Conservation (phyloP, 306 rosid species). For the Vachellia collinsii region DNA sequence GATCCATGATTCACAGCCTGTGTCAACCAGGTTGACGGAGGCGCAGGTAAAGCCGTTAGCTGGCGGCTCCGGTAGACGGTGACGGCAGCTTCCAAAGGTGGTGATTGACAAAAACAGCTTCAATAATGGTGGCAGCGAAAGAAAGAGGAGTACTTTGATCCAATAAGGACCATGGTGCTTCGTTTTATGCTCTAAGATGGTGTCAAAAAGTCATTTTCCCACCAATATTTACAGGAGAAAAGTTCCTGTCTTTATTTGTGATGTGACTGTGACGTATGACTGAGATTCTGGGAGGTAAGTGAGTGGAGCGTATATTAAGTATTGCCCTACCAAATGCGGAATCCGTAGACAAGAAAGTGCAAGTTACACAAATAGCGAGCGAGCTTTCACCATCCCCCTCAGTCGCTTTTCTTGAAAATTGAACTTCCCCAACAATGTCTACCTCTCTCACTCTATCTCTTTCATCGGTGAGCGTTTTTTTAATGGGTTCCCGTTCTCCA, state of each 20-base stretch:
- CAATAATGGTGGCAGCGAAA: not conserved
- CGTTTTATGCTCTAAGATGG: not conserved
- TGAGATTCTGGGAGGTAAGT: not conserved
- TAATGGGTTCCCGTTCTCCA: not conserved
- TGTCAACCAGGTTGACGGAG: not conserved
- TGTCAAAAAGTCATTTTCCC: not conserved
- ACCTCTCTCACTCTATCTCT: not conserved
- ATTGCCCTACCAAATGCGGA: not conserved
- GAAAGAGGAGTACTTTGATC: not conserved
- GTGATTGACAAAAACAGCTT: no score
- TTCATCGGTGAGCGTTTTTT: constrained; percentile 9
- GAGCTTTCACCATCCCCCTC: constrained; percentile 29
- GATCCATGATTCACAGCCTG: not conserved
- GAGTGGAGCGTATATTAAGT: not conserved
- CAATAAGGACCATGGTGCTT: not conserved
- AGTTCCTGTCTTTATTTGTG: not conserved
- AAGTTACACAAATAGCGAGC: not conserved
- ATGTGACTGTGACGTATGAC: not conserved
- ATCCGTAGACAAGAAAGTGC: constrained; percentile 1
- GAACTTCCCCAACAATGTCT: constrained; percentile 24
- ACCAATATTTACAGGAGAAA: not conserved
- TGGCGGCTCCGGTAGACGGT: not conserved
- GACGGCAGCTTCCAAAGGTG: no score
- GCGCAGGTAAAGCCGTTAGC: not conserved
- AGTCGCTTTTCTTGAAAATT: constrained; percentile 17